These are phyloP conservation scores for Malassezia yamatoensis DNA, from an alignment of 1,284 basidiomycete genomes.

Conservation along the genomic window DNA sequence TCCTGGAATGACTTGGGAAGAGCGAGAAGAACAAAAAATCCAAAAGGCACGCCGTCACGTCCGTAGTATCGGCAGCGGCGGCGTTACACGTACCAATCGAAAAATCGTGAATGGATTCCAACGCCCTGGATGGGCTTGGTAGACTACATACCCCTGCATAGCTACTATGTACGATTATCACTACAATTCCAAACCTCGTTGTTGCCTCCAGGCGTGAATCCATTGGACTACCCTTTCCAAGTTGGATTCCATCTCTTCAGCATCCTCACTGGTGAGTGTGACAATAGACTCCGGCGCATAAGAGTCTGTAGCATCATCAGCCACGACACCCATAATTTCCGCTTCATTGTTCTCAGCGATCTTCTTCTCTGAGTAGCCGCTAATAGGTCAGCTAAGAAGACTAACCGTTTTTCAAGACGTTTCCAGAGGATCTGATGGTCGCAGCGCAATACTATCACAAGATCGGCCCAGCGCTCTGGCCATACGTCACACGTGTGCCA, in stretches of 20 bases:
- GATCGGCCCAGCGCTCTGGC: conserved; percentile 90
- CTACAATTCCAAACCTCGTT: conserved; percentile 47
- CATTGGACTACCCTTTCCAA: conserved; percentile 72
- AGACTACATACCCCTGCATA: conserved; percentile 11
- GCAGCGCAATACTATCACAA: conserved; percentile 87
- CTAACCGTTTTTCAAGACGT: conserved; percentile 76
- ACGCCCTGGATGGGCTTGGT: conserved; percentile 43
- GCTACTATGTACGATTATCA: neutral
- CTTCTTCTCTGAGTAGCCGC: conserved; percentile 79
- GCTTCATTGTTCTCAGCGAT: conserved; percentile 97
- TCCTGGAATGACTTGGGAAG: conserved; percentile 69
- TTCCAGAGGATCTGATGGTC: conserved; percentile 83
- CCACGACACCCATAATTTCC: conserved; percentile 90
- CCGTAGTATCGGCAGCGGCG: conserved; percentile 60
- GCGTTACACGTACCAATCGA: conserved; percentile 28
- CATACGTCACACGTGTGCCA: conserved; percentile 95
- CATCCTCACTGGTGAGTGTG: conserved; percentile 68
- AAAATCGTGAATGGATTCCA: conserved; percentile 38
- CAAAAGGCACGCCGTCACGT: conserved; percentile 64
- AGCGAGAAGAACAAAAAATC: conserved; percentile 59
- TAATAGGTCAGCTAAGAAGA: conserved; percentile 43
- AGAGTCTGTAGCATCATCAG: conserved; percentile 74
- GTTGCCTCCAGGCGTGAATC: conserved; percentile 66
- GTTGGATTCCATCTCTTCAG: conserved; percentile 75
- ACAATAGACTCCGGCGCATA: conserved; percentile 79